Conservation (phyloP, 2,329 filamentous ascomycete genomes). For the Xylogone sp. region DNA sequence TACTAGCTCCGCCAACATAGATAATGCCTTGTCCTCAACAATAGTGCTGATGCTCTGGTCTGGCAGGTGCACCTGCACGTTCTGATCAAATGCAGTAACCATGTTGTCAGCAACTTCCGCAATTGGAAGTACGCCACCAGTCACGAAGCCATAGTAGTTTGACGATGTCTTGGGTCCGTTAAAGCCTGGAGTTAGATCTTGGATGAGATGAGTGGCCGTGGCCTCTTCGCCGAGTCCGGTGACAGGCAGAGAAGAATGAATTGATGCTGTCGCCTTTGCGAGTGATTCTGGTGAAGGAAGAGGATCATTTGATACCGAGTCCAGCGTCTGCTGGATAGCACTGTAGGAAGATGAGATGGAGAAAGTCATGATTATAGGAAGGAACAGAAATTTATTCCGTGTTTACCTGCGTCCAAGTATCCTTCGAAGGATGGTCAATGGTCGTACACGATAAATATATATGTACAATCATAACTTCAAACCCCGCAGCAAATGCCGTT, state of each 20-base stretch:
- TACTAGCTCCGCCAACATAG: constrained; percentile 66
- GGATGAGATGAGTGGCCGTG: constrained; percentile 37
- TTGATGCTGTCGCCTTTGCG: constrained; percentile 13
- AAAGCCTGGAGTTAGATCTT: constrained; percentile 39
- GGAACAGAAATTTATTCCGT: background rate
- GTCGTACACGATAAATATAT: too few species aligned
- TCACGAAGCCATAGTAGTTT: constrained; percentile 84
- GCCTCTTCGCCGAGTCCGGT: constrained; percentile 38
- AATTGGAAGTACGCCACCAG: constrained; percentile 73
- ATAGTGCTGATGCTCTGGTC: constrained; percentile 70
- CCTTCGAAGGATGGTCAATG: background rate
- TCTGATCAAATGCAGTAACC: constrained; percentile 79
- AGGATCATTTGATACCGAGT: constrained; percentile 14
- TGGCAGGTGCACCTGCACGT: constrained; percentile 77
- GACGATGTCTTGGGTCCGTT: constrained; percentile 26
- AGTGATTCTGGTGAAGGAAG: constrained; percentile 21
- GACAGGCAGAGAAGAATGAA: constrained; percentile 33
- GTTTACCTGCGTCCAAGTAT: background rate
- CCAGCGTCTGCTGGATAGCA: constrained; percentile 16
- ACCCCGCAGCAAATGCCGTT: too few species aligned
- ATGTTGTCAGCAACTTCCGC: constrained; percentile 80
- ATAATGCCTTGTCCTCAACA: constrained; percentile 70
- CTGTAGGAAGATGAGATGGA: constrained; percentile 20
- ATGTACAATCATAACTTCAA: too few species aligned
- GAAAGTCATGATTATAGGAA: constrained; percentile 14